Evolutionary conservation across 306 rosid species (phyloP).

Genomic region (Heteromeles arbutifolia): DNA sequence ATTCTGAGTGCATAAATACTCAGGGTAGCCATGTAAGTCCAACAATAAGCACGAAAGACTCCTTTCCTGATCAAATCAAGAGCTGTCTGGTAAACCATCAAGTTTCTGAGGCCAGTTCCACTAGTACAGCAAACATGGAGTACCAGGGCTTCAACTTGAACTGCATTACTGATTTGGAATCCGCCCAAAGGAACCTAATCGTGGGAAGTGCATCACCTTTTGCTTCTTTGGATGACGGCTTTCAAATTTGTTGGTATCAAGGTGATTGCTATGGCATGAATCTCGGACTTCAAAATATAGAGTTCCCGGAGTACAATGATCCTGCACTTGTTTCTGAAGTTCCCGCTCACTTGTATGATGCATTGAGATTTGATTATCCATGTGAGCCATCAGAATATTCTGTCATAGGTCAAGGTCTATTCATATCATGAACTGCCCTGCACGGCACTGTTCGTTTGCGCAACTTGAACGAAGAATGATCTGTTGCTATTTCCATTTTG

Average conservation of each 20-base stretch:
- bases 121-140: slow-evolving; percentile 36
- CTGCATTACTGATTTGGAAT: slow-evolving; percentile 45
- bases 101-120: slow-evolving; percentile 38
- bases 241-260: slow-evolving; percentile 43
- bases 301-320: slow-evolving; percentile 49
- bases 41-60: slow-evolving; percentile 30
- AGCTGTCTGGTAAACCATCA: slow-evolving; percentile 34
- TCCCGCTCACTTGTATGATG: slow-evolving; percentile 53
- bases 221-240: slow-evolving; percentile 50
- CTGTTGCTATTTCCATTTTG: slow-evolving; percentile 26
- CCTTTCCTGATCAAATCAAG: slow-evolving; percentile 43
- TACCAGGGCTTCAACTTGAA: slow-evolving; percentile 40
- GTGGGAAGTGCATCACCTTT: slow-evolving; percentile 42
- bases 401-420: slow-evolving; percentile 67
- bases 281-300: slow-evolving; percentile 46
- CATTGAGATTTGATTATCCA: slow-evolving; percentile 37
- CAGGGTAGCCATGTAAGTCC: slow-evolving; percentile 33
- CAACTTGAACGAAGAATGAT: slow-evolving; percentile 31
- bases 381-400: slow-evolving; percentile 53
- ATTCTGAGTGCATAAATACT: slow-evolving; percentile 37
- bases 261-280: slow-evolving; percentile 45
- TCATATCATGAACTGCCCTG: slow-evolving; percentile 50
- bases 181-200: slow-evolving; percentile 39
- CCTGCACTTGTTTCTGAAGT: slow-evolving; percentile 46
- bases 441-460: slow-evolving; percentile 9